Percentiles rank a stretch among this genome's conserved stretches.
Evolutionary conservation across 257 asterid species (phyloP).

Genomic region (Hygrophila difformis): DNA sequence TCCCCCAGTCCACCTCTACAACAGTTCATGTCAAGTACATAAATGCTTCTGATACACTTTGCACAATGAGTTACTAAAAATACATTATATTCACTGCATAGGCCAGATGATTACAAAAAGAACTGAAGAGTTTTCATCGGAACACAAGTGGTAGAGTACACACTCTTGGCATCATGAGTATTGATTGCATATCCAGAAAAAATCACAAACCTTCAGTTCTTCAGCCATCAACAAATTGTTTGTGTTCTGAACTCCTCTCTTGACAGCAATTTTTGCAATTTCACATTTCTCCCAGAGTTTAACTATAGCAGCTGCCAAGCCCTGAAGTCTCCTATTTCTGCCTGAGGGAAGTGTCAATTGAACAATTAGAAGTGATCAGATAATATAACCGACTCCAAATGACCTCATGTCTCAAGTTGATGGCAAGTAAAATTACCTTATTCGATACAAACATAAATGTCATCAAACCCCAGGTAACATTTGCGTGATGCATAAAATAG

Average conservation of each 20-base stretch:
- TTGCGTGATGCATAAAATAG: neutral
- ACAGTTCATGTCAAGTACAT: slow-evolving; percentile 30
- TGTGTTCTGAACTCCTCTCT: slow-evolving; percentile 94
- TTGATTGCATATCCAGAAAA: slow-evolving; percentile 7
- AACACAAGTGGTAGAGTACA: neutral
- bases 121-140: slow-evolving; percentile 2
- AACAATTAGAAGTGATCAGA: no score
- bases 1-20: slow-evolving; percentile 95
- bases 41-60: slow-evolving; percentile 13
- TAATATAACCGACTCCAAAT: neutral
- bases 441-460: neutral
- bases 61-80: slow-evolving; percentile 8
- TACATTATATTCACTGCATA: slow-evolving; percentile 9
- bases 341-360: no score
- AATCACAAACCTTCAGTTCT: slow-evolving; percentile 75
- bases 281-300: slow-evolving; percentile 99
- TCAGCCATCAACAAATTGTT: slow-evolving; percentile 90
- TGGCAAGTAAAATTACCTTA: slow-evolving; percentile 2
- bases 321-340: slow-evolving; percentile 85
- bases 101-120: slow-evolving; percentile 1
- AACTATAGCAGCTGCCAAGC: slow-evolving; percentile 82
- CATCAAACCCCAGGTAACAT: neutral
- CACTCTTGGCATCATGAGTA: slow-evolving; percentile 10
- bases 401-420: neutral
- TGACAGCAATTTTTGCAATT: slow-evolving; percentile 87